Evolutionary conservation across 2,329 filamentous ascomycete species (phyloP), one percentile per base, ranked within the genome.

Genomic region (Ophiostoma pallidulum): DNA sequence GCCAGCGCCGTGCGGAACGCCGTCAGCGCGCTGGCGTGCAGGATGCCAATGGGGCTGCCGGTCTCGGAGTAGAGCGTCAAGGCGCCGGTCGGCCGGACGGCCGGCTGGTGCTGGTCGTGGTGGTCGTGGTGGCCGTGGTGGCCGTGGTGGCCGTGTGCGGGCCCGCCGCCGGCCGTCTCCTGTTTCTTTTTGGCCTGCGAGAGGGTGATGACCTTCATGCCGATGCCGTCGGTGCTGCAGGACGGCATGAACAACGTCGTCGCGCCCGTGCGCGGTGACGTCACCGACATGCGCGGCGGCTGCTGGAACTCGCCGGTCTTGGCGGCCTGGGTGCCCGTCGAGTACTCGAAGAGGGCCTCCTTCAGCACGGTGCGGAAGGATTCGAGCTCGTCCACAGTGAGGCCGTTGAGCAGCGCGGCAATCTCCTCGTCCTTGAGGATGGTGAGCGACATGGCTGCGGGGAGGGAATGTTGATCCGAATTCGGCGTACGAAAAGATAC

Each of bases 1-100:
- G 79, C 79, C 10, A 91, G 69, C 0, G 86, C 84, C 0, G 87
- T 92, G 51, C 87, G 80, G 64, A 91, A 92, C 3, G 84, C 86
- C 0, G 87, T 92, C 28, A 91, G 67, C 39, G 85, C 80, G 50
- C 77, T 75, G 14, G 86, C 84, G 57, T 87, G 83, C 32, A 92
- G 66, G 48, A 91, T 72, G 4, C 82, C 86, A 5, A 77, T 64
- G 0, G 84, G 74, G 10, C 69, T 64, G 36, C 86, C 86, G 19
- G 73, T 67, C 2, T 76, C 72, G 0, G 70, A 69, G 66, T 86
- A 84, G 41, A 91, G 68, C 24, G 83, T 85, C 43, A 91, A 71
- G 8, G 82, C 78, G 16, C 84, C 84, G 3, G 75, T 79, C 13
- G 83, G 75, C 33, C 63, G 66, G 53, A 71, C 10, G 24, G 24